Conservation (phyloP, 2,329 filamentous ascomycete species). For the Fonsecaea pedrosoi region DNA sequence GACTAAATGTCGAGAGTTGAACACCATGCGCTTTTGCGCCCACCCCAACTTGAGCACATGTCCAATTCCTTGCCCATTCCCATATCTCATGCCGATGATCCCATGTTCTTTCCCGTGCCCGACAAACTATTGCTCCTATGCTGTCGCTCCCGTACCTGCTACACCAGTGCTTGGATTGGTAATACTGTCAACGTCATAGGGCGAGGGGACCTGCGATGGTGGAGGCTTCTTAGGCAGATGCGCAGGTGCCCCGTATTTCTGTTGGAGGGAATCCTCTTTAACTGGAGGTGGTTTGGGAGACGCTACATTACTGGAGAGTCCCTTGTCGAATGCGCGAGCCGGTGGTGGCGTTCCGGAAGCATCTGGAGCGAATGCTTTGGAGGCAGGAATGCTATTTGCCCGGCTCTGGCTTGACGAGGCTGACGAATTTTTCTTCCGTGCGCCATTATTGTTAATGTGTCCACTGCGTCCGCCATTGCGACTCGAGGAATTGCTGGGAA, state of each 20-base stretch:
- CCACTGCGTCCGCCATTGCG: conserved; percentile 46
- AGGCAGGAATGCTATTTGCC: conserved; percentile 41
- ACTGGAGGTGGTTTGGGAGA: conserved; percentile 18
- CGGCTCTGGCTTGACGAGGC: conserved; percentile 39
- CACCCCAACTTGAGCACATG: not conserved
- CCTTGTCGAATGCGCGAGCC: conserved; percentile 31
- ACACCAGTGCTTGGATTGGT: not conserved
- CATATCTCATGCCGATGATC: conserved; percentile 10
- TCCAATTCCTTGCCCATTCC: not conserved
- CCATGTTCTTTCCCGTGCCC: not conserved
- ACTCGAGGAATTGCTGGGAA: conserved; percentile 64
- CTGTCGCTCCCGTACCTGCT: not conserved
- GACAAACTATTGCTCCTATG: not conserved
- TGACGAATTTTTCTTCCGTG: conserved; percentile 38
- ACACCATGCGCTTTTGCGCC: conserved; percentile 6
- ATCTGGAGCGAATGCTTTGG: conserved; percentile 24
- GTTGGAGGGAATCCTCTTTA: conserved; percentile 39
- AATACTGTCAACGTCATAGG: conserved; percentile 49
- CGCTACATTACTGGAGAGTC: conserved; percentile 15
- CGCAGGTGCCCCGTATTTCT: conserved; percentile 59
- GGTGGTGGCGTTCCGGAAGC: conserved; percentile 10
- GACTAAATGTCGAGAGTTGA: not conserved
- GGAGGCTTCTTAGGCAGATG: conserved; percentile 59
- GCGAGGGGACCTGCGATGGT: conserved; percentile 50
- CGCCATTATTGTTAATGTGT: not conserved